Base-by-base conservation (phyloP, 1,284 basidiomycete genomes). In the Coniophora puteana region DNA sequence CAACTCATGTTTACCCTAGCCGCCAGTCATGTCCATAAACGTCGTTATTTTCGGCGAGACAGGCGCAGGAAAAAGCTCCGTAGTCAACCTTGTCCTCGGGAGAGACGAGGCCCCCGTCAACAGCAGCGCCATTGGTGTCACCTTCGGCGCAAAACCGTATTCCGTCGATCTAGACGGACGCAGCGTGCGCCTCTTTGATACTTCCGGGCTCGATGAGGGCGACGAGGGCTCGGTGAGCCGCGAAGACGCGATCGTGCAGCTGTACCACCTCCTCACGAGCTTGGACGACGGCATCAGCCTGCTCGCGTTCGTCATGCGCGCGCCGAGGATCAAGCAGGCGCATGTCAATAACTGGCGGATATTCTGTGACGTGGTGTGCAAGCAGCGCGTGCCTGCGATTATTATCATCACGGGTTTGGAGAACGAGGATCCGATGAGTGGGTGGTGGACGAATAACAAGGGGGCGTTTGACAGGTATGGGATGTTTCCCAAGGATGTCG, bases 171-270 rank as follows among this genome's bases (percentile, higher is more conserved):
- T 40, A 8, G 18, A 39, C 3, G 48, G 38, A 1, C 28, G n/a
- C 24, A 14, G 26, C 7, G 53, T 50, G 33, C 44, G 22, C 2
- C 26, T 62, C 17, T 62, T 52, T 49, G 68, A 68, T 39, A 69
- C 66, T n/a, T 55, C 55, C 0, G 68, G 69, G 8, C 54, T 71
- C 11, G 53, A 65, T 36, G 61, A 68, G 30, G 58, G 63, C 8
- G 42, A 48, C 14, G n/a, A 55, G 52, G 24, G 50, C 7, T 16
- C 51, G 38, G 21, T 54, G 42, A 21, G 50, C 45, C 45, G 57
- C 52, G 33, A 58, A 44, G 41, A 54, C 0, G 59, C 65, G 3
- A 59, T 68, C 36, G 49, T 57, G 13, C 47, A 53, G 11, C 52
- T 65, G 3, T 57, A 59, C 28, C 23, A 40, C 1, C 61, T 70